Evolutionary conservation across 1,284 basidiomycete species (phyloP), one percentile per base, ranked within the genome.

Genomic region (Trichosporon sp.): DNA sequence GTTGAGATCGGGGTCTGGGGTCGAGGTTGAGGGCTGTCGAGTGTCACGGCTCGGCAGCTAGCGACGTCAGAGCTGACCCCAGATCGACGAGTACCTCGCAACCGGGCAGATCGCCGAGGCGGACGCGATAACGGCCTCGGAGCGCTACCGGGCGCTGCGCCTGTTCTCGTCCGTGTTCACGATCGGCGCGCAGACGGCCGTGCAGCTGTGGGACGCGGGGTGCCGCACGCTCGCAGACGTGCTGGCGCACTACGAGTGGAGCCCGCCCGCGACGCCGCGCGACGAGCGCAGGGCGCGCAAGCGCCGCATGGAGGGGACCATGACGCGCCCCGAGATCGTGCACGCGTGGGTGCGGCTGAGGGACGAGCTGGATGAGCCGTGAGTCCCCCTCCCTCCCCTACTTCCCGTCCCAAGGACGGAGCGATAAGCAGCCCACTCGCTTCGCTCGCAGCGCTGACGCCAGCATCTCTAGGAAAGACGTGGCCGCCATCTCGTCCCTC

Each of bases 1-100:
- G n/a, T n/a, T n/a, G n/a, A n/a, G n/a, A n/a, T n/a, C n/a, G n/a
- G n/a, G n/a, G n/a, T n/a, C n/a, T n/a, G n/a, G n/a, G n/a, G n/a
- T n/a, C n/a, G n/a, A n/a, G n/a, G n/a, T n/a, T n/a, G n/a, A n/a
- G n/a, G n/a, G n/a, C n/a, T n/a, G n/a, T n/a, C n/a, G n/a, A n/a
- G n/a, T n/a, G n/a, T n/a, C n/a, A n/a, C n/a, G n/a, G n/a, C n/a
- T n/a, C 38, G 38, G 38, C 18, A n/a, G 18, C 38, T 18, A 38
- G 11, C 6, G 38, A 42, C 5, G 38, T 1, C 18, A 32, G 12
- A 11, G 29, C 56, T 60, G 18, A 65, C 18, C 25, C 7, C 67
- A 83, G 82, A 81, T 83, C 29, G 80, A 83, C 71, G 82, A 83
- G 68, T 83, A 74, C 67, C 75, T 83, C 15, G 21, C 64, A 8